Evolutionary conservation across 176 grass and related monocot species (phyloP).

Genomic region (Oryza punctata): DNA sequence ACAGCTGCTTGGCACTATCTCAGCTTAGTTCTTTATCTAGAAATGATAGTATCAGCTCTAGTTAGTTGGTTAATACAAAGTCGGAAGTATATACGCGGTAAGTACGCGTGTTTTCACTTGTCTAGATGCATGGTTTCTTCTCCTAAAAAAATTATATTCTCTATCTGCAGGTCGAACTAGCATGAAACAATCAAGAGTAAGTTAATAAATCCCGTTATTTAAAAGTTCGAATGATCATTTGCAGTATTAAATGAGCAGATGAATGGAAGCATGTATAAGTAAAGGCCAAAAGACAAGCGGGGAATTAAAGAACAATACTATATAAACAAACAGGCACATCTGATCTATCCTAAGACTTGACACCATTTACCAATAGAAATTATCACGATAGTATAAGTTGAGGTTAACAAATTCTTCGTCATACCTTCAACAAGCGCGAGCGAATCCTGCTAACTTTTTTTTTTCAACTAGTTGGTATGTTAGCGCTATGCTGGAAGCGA

Average conservation of each 20-base stretch:
- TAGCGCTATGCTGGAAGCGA: too few species aligned
- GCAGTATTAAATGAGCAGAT: not conserved
- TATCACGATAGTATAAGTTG: too few species aligned
- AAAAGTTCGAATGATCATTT: not conserved
- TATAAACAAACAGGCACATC: not conserved
- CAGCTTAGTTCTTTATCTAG: not conserved
- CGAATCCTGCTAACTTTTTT: too few species aligned
- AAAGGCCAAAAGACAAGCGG: conserved; percentile 5
- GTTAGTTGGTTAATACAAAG: not conserved
- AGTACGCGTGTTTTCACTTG: not conserved
- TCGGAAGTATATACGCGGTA: not conserved
- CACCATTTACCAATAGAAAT: too few species aligned
- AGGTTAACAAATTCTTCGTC: too few species aligned
- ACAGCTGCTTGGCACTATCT: not conserved
- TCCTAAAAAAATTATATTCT: not conserved
- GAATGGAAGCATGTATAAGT: not conserved
- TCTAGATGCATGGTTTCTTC: not conserved
- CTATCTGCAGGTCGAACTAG: not conserved
- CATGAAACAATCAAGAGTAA: too few species aligned
- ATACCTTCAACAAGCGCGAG: too few species aligned
- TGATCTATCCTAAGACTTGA: not conserved
- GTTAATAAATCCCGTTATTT: not conserved
- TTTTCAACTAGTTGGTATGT: too few species aligned
- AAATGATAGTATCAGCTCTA: not conserved
- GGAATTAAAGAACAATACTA: too few species aligned